phyloP scores from a whole-genome alignment of 1,139 yeast genomes.

The Yamadazyma mexicana region DNA sequence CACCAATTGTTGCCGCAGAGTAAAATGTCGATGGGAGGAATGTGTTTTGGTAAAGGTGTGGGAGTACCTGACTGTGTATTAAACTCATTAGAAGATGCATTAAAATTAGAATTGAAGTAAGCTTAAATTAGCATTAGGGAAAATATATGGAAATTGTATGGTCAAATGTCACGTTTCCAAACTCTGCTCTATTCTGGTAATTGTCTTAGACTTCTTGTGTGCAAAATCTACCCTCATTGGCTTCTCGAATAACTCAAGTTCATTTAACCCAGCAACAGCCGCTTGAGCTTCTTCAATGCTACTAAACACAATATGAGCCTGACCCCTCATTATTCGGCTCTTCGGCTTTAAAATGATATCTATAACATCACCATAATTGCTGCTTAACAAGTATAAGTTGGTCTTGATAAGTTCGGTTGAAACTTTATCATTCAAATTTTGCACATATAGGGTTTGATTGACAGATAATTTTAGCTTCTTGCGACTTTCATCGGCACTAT shows the following conservation, averaged over 20 bases:
- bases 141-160: too few species aligned
- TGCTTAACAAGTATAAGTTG: conserved; percentile 60
- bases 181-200: conserved; percentile 6
- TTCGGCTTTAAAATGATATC: conserved; percentile 48
- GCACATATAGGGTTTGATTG: conserved; percentile 58
- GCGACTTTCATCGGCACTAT: neutral
- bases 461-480: conserved; percentile 10
- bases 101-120: conserved; percentile 9
- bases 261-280: conserved; percentile 54
- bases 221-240: conserved; percentile 25
- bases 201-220: conserved; percentile 6
- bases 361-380: conserved; percentile 68
- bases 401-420: conserved; percentile 46
- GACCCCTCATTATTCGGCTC: conserved; percentile 59
- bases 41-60: conserved; percentile 77
- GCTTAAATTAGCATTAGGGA: too few species aligned
- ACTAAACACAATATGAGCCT: conserved; percentile 68
- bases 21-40: conserved; percentile 69
- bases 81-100: conserved; percentile 61
- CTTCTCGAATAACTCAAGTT: conserved; percentile 56
- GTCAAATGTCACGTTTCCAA: too few species aligned
- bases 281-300: conserved; percentile 49
- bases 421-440: conserved; percentile 67
- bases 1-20: conserved; percentile 21
- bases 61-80: conserved; percentile 89